phyloP scores from a whole-genome alignment of 2,329 filamentous ascomycete genomes.

The Colletotrichum aenigma region DNA sequence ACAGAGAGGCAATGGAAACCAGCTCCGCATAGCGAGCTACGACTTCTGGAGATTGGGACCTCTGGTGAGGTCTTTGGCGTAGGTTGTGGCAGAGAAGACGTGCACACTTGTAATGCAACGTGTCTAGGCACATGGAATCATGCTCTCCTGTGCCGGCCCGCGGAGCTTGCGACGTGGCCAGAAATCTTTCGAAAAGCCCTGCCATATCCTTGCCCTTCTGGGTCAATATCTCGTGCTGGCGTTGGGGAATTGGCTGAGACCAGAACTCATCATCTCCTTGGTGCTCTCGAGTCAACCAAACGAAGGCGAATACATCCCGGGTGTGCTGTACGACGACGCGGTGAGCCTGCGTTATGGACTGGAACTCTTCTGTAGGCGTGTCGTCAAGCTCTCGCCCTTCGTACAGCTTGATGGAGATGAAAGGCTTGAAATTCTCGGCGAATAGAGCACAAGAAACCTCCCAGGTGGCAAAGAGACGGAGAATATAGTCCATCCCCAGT shows the following conservation, averaged over 20 bases:
- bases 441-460: constrained; percentile 25
- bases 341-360: constrained; percentile 19
- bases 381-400: constrained; percentile 19
- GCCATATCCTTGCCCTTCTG: constrained; percentile 15
- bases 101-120: constrained; percentile 8
- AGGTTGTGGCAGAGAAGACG: constrained; percentile 6
- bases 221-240: constrained; percentile 23
- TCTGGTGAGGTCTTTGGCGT: background rate
- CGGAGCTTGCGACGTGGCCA: background rate
- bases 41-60: background rate
- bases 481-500: constrained; percentile 24
- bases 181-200: constrained; percentile 16
- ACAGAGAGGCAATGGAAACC: background rate
- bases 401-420: constrained; percentile 22
- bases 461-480: constrained; percentile 25
- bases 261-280: constrained; percentile 19
- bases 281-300: constrained; percentile 20
- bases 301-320: constrained; percentile 26
- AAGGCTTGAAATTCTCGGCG: constrained; percentile 22
- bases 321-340: constrained; percentile 24
- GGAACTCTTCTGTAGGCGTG: constrained; percentile 8
- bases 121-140: constrained; percentile 13
- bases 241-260: constrained; percentile 12
- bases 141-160: background rate
- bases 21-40: background rate